Percentiles rank a stretch among this genome's conserved stretches.
Conservation (phyloP, 495 filamentous ascomycete species). For the Halenospora varia region DNA sequence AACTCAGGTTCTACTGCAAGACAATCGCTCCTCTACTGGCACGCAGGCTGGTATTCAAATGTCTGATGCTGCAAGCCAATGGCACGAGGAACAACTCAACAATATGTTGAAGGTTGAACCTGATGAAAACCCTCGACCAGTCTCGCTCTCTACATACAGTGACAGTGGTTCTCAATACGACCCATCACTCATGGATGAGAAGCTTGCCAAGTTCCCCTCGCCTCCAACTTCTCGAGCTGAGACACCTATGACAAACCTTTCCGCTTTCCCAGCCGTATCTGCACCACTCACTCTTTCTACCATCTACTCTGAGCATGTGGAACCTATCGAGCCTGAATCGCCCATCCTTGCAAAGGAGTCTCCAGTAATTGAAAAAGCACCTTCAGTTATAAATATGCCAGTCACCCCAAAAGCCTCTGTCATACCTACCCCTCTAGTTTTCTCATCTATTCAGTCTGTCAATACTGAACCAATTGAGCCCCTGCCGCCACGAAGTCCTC, state of each 20-base stretch:
- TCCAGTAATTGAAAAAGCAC: too few species aligned
- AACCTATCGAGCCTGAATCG: slow-evolving; percentile 12
- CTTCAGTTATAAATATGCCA: too few species aligned
- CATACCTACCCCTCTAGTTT: slow-evolving; percentile 17
- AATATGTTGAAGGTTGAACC: slow-evolving; percentile 7
- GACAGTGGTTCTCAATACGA: slow-evolving; percentile 28
- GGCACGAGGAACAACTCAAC: slow-evolving; percentile 20
- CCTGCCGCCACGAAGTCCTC: slow-evolving; percentile 34
- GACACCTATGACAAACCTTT: slow-evolving; percentile 22
- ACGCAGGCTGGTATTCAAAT: slow-evolving; percentile 2
- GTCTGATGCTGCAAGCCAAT: slow-evolving; percentile 24
- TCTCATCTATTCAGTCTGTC: slow-evolving; percentile 33
- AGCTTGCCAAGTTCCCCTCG: slow-evolving; percentile 42
- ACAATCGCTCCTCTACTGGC: slow-evolving; percentile 9
- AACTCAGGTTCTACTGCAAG: neutral
- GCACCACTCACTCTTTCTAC: neutral
- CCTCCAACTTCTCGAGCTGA: slow-evolving; percentile 33
- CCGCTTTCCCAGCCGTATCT: slow-evolving; percentile 9
- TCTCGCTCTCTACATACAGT: slow-evolving; percentile 24
- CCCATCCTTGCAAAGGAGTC: slow-evolving; percentile 7
- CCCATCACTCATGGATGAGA: slow-evolving; percentile 37
- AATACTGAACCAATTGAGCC: slow-evolving; percentile 37
- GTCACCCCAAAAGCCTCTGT: slow-evolving; percentile 30
- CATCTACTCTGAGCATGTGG: slow-evolving; percentile 13
- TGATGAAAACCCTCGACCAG: slow-evolving; percentile 12